Conservation (phyloP, 768 basidiomycete species). For the Termitomyces titanicus region DNA sequence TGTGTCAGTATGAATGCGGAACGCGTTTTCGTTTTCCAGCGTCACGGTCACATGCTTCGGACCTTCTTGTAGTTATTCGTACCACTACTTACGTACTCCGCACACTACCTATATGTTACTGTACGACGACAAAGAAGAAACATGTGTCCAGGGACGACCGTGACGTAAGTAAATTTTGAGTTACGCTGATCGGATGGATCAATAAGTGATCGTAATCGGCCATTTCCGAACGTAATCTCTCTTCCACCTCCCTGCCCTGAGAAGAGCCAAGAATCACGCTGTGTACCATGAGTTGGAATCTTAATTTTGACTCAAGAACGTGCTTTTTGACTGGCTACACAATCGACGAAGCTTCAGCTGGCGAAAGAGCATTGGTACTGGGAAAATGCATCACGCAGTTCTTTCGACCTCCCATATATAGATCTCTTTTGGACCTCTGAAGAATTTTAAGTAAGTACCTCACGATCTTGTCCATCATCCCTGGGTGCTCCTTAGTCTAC, state of each 20-base stretch:
- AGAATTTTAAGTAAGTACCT: background rate
- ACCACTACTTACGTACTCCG: no score
- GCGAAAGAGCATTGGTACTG: slow-evolving; percentile 14
- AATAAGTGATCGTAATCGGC: slow-evolving; percentile 6
- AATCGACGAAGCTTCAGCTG: slow-evolving; percentile 19
- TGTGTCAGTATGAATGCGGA: no score
- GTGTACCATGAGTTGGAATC: slow-evolving; percentile 4
- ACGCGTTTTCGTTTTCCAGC: no score
- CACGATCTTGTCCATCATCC: background rate
- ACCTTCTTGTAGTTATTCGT: no score
- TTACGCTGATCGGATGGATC: background rate
- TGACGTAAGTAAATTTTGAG: background rate
- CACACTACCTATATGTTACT: no score
- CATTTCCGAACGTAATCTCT: background rate
- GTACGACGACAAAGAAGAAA: background rate
- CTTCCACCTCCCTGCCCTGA: slow-evolving; percentile 3
- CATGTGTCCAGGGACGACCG: background rate
- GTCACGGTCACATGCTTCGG: no score
- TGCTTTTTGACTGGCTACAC: slow-evolving; percentile 25
- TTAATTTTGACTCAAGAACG: slow-evolving; percentile 23
- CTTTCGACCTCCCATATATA: background rate
- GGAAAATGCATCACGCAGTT: slow-evolving; percentile 2
- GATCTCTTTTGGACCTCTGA: background rate
- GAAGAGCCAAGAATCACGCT: slow-evolving; percentile 8
- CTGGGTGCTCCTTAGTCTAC: background rate